Evolutionary conservation across 75 land plant genomes (phyloP), one percentile per base, ranked within the genome.

Genomic region (Azolla pinnata): DNA sequence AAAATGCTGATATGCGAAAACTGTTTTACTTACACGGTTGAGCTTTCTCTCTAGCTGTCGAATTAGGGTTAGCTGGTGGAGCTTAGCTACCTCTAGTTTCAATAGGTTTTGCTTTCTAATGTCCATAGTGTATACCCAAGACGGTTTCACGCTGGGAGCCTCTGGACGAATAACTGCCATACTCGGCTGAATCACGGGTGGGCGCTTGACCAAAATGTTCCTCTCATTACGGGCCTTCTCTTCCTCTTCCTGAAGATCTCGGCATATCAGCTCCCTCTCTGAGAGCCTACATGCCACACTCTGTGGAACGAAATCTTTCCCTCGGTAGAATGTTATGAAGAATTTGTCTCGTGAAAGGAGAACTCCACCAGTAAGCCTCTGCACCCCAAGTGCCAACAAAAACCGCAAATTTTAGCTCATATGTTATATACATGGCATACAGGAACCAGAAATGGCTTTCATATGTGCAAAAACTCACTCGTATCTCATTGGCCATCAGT

Each of bases 401-500:
- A 46, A 8, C 42, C 14, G 42, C 42, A 38, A 38, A 38, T 14
- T 38, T 7, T 38, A 38, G 12, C 7, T 7, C 42, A 38, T 33
- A 59, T 59, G 28, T 35, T 33, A 20, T 33, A 7, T n/a, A n/a
- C n/a, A n/a, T n/a, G n/a, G n/a, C n/a, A n/a, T n/a, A n/a, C n/a
- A n/a, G n/a, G n/a, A n/a, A n/a, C n/a, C n/a, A n/a, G n/a, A n/a
- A n/a, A n/a, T n/a, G n/a, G n/a, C n/a, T n/a, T n/a, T n/a, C n/a
- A n/a, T n/a, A n/a, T n/a, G n/a, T n/a, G n/a, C n/a, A n/a, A n/a
- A n/a, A n/a, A n/a, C n/a, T n/a, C n/a, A n/a, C n/a, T n/a, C n/a
- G n/a, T n/a, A 93, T 60, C 33, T 93, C 90, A 60, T 86, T 87
- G 65, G 85, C 96, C 96, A 93, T 93, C 66, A 80, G 71, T 64